Base-by-base conservation (phyloP, 1,284 basidiomycete genomes). In the Ustilago hordei region DNA sequence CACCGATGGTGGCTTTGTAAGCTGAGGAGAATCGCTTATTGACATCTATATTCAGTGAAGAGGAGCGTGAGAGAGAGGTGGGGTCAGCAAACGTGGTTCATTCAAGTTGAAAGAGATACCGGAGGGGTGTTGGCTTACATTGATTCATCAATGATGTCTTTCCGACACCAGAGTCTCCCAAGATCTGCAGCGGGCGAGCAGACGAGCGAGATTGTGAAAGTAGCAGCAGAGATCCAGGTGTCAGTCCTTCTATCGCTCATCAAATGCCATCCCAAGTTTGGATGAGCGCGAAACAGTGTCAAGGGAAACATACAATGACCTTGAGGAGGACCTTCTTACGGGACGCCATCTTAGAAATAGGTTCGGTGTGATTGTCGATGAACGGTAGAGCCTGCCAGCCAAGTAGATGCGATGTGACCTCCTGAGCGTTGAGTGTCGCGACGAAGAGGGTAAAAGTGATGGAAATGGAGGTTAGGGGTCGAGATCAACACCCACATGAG, bases 141-240 rank as follows among this genome's bases (percentile, higher is more conserved):
- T 99, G 97, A 89, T 98, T 99, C 97, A 99, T 99, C 83, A 99
- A 91, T 48, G 96, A 99, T 56, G 96, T 99, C 92, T 99, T 99
- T 60, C 96, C 97, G 87, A 99, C 97, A 72, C 96, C 83, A 15
- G 83, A 85, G 67, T 85, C 83, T 47, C 83, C 83, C 31, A 81
- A 63, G 69, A 85, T 80, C 82, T 81, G 7, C 15, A 38, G 19
- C 43, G n/a, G 23, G 23, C 23, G 23, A 19, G 35, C 9, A n/a
- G 32, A n/a, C 17, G 31, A 11, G 6, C 8, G 23, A 48, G 23
- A 28, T 48, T 15, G 19, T 4, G 6, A 15, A 39, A 19, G 13
- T 4, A 8, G 15, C 4, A 19, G 31, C 17, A 47, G 7, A 54
- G 13, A 57, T 43, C 28, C 19, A 34, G 19, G 36, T 41, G 48